Percentiles rank a stretch among this genome's conserved stretches.
phyloP scores from a whole-genome alignment of 306 rosid species.

The Inga laurina region DNA sequence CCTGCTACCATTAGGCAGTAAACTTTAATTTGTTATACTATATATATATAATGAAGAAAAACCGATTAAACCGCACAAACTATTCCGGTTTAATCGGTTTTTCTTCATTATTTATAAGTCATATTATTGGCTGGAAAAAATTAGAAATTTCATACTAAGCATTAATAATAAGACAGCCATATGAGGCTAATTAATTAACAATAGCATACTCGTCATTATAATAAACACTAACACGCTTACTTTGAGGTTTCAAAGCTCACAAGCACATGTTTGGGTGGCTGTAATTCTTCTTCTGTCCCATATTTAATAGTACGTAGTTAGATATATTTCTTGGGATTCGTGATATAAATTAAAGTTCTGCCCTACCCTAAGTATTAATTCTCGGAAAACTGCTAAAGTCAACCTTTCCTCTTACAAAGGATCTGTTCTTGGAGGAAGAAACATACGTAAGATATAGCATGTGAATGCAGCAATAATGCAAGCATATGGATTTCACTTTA shows the following conservation, averaged over 20 bases:
- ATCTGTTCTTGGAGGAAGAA: neutral
- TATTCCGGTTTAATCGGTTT: no score
- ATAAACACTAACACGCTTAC: neutral
- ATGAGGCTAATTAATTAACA: neutral
- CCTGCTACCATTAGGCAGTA: neutral
- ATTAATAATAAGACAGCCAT: neutral
- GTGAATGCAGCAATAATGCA: neutral
- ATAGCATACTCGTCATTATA: neutral
- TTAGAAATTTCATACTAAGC: neutral
- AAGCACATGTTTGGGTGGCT: neutral
- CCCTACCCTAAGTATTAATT: neutral
- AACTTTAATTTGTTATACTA: no score
- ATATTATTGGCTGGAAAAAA: neutral
- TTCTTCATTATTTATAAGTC: no score
- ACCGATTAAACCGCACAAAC: no score
- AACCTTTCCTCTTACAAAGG: neutral
- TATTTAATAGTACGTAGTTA: neutral
- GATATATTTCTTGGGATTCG: neutral
- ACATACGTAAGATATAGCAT: neutral
- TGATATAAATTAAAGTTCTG: neutral
- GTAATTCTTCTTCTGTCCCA: neutral
- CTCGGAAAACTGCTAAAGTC: neutral
- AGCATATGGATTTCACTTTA: neutral
- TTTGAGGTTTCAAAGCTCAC: neutral
- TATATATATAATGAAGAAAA: no score